Percentiles rank a stretch among this genome's conserved stretches.
Evolutionary conservation across 1,139 yeast species (phyloP).

Genomic region (Magnusiomyces paraingens): DNA sequence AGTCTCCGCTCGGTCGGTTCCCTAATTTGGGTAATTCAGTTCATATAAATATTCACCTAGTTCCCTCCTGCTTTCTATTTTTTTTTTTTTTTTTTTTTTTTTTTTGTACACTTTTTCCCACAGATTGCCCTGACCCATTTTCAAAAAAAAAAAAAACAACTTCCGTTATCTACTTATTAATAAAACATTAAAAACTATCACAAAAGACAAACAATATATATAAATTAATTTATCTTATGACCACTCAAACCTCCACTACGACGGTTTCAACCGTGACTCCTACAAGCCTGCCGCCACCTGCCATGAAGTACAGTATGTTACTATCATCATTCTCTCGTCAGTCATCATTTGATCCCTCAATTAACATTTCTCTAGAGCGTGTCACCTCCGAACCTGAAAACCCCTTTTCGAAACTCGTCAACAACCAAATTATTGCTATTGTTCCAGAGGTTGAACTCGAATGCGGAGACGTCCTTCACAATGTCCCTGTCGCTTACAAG

Average conservation of each 20-base stretch:
- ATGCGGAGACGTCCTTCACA: constrained; percentile 64
- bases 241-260: not conserved
- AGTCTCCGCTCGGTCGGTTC: no score
- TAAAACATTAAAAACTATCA: not conserved
- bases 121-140: not conserved
- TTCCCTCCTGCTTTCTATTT: no score
- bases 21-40: no score
- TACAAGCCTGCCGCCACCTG: no score
- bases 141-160: not conserved
- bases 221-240: not conserved
- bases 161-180: not conserved
- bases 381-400: constrained; percentile 47
- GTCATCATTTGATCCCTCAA: not conserved
- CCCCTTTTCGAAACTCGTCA: constrained; percentile 65
- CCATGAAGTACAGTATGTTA: not conserved
- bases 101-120: not conserved
- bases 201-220: not conserved
- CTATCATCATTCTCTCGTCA: no score
- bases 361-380: constrained; percentile 19
- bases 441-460: constrained; percentile 74
- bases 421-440: constrained; percentile 74
- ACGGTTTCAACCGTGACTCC: no score
- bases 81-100: not conserved
- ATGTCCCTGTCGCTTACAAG: constrained; percentile 91
- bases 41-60: no score